Percentiles rank a stretch among this genome's conserved stretches.
phyloP scores from a whole-genome alignment of 2,329 filamentous ascomycete genomes.

The Trichoderma gracile region DNA sequence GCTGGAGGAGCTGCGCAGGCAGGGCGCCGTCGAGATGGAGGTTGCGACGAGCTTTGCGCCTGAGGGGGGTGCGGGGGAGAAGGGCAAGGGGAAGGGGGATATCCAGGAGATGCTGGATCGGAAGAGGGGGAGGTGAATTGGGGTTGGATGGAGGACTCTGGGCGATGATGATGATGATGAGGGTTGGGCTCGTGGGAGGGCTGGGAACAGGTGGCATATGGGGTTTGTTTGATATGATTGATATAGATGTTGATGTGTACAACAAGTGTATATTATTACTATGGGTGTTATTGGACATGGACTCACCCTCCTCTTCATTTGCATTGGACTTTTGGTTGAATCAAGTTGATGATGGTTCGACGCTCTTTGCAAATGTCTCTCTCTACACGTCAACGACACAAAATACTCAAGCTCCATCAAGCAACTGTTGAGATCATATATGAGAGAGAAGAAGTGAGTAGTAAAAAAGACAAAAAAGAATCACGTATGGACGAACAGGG shows the following conservation, averaged over 20 bases:
- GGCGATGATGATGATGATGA: background rate
- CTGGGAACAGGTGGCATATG: background rate
- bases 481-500: constrained; percentile 27
- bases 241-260: constrained; percentile 9
- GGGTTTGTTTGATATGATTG: background rate
- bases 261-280: constrained; percentile 3
- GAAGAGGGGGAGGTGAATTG: constrained; percentile 36
- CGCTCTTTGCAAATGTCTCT: background rate
- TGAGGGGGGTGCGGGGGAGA: constrained; percentile 36
- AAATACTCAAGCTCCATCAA: too few relatives aligned
- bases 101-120: constrained; percentile 45
- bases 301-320: constrained; percentile 9
- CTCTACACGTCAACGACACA: background rate
- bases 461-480: background rate
- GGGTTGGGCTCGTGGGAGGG: background rate
- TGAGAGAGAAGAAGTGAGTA: background rate
- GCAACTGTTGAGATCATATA: background rate
- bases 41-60: constrained; percentile 43
- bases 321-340: background rate
- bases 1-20: constrained; percentile 70
- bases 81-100: constrained; percentile 40
- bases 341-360: background rate
- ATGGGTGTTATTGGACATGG: constrained; percentile 8
- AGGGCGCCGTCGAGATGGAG: constrained; percentile 67
- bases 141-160: background rate